Evolutionary conservation across 345 rosid species (phyloP).

Genomic region (Pistacia atlantica): DNA sequence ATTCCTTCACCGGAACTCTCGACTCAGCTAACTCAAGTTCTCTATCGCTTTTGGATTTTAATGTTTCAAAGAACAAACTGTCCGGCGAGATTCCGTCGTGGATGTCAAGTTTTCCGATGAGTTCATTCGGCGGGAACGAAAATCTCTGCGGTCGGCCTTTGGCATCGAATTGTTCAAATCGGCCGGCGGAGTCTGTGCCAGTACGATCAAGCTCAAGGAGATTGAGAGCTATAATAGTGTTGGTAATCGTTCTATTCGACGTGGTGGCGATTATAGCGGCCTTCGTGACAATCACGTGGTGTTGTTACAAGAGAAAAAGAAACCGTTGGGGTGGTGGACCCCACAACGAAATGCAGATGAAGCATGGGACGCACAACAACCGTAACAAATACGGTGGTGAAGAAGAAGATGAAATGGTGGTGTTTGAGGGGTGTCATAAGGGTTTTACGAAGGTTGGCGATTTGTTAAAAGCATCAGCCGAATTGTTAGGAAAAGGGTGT

Average conservation of each 20-base stretch:
- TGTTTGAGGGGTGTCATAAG: conserved; percentile 39
- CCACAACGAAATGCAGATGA: neutral
- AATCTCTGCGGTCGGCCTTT: conserved; percentile 45
- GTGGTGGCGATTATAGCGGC: conserved; percentile 26
- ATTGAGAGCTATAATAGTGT: neutral
- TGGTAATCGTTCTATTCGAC: conserved; percentile 24
- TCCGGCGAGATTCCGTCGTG: conserved; percentile 38
- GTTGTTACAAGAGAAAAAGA: conserved; percentile 26
- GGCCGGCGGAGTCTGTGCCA: conserved; percentile 15
- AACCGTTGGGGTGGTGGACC: neutral
- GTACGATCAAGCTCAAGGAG: neutral
- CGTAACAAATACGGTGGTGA: neutral
- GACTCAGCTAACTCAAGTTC: conserved; percentile 11
- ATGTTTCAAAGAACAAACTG: conserved; percentile 40
- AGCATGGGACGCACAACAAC: neutral
- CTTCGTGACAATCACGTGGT: conserved; percentile 25
- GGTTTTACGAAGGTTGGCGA: conserved; percentile 34
- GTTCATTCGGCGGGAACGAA: conserved; percentile 38
- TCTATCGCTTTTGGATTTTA: conserved; percentile 29
- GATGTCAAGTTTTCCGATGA: conserved; percentile 29
- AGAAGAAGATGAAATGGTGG: conserved; percentile 30
- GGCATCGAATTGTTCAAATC: conserved; percentile 26
- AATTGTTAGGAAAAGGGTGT: conserved; percentile 47
- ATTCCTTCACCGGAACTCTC: conserved; percentile 35
- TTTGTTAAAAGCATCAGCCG: conserved; percentile 48